phyloP scores from a whole-genome alignment of 768 basidiomycete genomes.

The Chalciporus chontae region DNA sequence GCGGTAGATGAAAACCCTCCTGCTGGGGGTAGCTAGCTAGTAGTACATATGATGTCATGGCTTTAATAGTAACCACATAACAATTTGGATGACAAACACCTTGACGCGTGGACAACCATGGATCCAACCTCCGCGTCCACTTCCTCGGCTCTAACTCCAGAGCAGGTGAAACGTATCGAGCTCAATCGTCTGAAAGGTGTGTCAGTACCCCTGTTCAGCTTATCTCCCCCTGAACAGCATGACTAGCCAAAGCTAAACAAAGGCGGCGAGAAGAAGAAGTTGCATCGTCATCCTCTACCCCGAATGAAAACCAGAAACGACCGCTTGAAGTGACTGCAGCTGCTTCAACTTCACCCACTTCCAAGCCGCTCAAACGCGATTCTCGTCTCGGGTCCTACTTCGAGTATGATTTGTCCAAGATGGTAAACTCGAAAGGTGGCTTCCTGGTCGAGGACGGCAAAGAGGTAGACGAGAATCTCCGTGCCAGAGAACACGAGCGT shows the following conservation, averaged over 20 bases:
- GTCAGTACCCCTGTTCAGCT: not conserved
- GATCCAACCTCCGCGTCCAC: conserved; percentile 7
- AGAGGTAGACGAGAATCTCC: conserved; percentile 71
- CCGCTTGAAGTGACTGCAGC: conserved; percentile 57
- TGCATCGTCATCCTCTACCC: conserved; percentile 41
- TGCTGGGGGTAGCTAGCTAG: conserved; percentile 7
- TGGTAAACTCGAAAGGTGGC: conserved; percentile 95
- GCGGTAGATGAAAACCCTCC: conserved; percentile 20
- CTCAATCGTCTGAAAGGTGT: conserved; percentile 76
- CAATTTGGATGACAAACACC: not conserved
- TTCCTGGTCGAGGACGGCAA: conserved; percentile 90
- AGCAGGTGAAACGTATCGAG: conserved; percentile 70
- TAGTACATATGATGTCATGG: not conserved
- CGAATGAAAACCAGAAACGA: conserved; percentile 74
- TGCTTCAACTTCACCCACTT: conserved; percentile 59
- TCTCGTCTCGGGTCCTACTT: conserved; percentile 87
- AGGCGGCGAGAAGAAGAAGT: conserved; percentile 58
- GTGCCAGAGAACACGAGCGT: conserved; percentile 75
- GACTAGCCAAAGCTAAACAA: conserved; percentile 70
- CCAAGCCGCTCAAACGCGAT: conserved; percentile 61
- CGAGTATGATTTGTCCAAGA: conserved; percentile 95
- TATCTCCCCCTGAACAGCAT: conserved; percentile 2
- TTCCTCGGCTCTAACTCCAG: conserved; percentile 45
- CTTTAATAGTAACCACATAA: no score
- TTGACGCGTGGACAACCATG: not conserved